Percentiles rank a stretch among this genome's conserved stretches.
phyloP scores from a whole-genome alignment of 805 yeast species.

The Nakazawaea pomicola region DNA sequence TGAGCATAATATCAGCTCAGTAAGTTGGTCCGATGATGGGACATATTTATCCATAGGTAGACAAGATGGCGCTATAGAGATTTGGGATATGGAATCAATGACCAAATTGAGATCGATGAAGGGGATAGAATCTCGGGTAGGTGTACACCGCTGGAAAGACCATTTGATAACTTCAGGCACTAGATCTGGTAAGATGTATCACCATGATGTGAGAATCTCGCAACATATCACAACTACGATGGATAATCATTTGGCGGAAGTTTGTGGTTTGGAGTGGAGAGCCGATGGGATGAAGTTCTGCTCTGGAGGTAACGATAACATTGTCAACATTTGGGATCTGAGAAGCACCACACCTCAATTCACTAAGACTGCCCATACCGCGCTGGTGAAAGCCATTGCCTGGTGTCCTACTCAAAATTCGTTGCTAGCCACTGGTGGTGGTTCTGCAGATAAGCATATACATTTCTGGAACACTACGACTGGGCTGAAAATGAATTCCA shows the following conservation, averaged over 20 bases:
- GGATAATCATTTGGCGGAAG: slow-evolving; percentile 76
- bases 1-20: slow-evolving; percentile 56
- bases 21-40: slow-evolving; percentile 91
- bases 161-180: slow-evolving; percentile 83
- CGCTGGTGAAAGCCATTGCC: slow-evolving; percentile 92
- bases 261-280: slow-evolving; percentile 88
- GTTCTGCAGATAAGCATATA: slow-evolving; percentile 81
- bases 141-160: slow-evolving; percentile 79
- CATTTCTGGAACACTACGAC: slow-evolving; percentile 95
- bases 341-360: slow-evolving; percentile 65
- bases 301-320: slow-evolving; percentile 91
- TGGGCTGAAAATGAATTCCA: slow-evolving; percentile 79
- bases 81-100: slow-evolving; percentile 86
- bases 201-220: slow-evolving; percentile 86
- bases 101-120: slow-evolving; percentile 75
- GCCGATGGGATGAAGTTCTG: slow-evolving; percentile 81
- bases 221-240: slow-evolving; percentile 62
- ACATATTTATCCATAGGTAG: slow-evolving; percentile 79
- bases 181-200: slow-evolving; percentile 77
- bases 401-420: slow-evolving; percentile 90
- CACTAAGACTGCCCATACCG: slow-evolving; percentile 74
- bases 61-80: slow-evolving; percentile 78
- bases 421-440: slow-evolving; percentile 95
- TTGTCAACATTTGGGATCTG: slow-evolving; percentile 91
- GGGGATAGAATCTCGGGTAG: slow-evolving; percentile 71